Percentiles rank a stretch among this genome's conserved stretches.
Evolutionary conservation across 495 filamentous ascomycete species (phyloP).

Genomic region (Penicillium fimorum): DNA sequence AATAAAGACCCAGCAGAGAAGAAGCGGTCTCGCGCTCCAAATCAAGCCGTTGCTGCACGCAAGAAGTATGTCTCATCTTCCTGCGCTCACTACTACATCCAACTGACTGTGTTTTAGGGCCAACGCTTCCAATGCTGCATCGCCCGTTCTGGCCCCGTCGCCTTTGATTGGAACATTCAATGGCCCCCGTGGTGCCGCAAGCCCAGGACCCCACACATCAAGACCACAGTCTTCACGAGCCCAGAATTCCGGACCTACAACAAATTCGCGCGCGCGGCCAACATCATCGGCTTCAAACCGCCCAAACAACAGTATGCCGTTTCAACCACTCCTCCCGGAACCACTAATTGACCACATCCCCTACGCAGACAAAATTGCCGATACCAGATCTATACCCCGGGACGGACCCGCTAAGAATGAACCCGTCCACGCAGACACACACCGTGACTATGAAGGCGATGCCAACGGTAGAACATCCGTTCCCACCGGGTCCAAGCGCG

Average conservation of each 20-base stretch:
- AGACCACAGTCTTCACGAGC: conserved; percentile 64
- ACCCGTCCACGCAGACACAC: conserved; percentile 25
- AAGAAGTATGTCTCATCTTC: conserved; percentile 58
- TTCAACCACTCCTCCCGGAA: neutral
- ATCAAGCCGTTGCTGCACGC: conserved; percentile 57
- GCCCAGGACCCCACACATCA: conserved; percentile 40
- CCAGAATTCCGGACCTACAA: conserved; percentile 61
- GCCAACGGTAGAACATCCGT: conserved; percentile 33
- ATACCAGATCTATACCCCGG: conserved; percentile 32
- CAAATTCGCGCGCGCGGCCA: conserved; percentile 56
- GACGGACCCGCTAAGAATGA: conserved; percentile 35
- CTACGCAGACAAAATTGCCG: conserved; percentile 36
- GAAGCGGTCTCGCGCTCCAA: conserved; percentile 66
- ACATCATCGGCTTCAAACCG: conserved; percentile 59
- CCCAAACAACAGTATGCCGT: conserved; percentile 30
- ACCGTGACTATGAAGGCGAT: conserved; percentile 29
- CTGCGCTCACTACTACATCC: neutral
- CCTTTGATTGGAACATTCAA: conserved; percentile 64
- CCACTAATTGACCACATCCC: conserved; percentile 9
- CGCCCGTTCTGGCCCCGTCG: conserved; percentile 70
- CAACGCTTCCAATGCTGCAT: conserved; percentile 53
- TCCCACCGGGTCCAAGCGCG: conserved; percentile 26
- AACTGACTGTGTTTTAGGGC: conserved; percentile 38
- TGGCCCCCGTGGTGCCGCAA: conserved; percentile 45
- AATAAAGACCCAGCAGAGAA: conserved; percentile 66